phyloP scores from a whole-genome alignment of 805 yeast species.

The Blastobotrys chiropterorum region DNA sequence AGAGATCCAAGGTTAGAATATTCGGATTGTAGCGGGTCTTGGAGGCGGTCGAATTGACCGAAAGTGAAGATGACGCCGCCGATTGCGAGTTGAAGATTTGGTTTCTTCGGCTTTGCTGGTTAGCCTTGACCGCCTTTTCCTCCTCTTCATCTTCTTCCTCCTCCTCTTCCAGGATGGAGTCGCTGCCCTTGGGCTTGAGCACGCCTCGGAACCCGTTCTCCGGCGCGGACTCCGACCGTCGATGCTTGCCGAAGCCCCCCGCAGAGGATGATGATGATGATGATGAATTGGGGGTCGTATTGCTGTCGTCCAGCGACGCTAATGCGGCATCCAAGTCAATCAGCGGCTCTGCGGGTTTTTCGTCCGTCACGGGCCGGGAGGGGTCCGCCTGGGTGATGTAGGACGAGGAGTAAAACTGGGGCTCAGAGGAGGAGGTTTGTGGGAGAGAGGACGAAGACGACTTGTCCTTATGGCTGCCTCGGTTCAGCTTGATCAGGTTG shows the following conservation, averaged over 20 bases:
- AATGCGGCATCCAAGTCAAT: slow-evolving; percentile 53
- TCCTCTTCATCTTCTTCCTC: slow-evolving; percentile 9
- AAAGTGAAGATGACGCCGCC: slow-evolving; percentile 13
- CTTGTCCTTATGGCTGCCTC: slow-evolving; percentile 2
- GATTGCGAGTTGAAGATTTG: neutral
- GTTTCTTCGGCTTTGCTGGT: neutral
- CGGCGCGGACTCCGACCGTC: slow-evolving; percentile 54
- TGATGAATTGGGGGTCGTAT: too few relatives aligned
- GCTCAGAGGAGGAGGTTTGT: slow-evolving; percentile 19
- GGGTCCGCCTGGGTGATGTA: slow-evolving; percentile 14
- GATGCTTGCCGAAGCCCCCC: slow-evolving; percentile 33
- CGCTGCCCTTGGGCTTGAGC: slow-evolving; percentile 11
- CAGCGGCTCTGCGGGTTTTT: slow-evolving; percentile 44
- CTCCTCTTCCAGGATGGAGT: slow-evolving; percentile 26
- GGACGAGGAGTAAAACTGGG: slow-evolving; percentile 16
- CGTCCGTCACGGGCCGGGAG: slow-evolving; percentile 13
- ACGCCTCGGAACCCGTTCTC: slow-evolving; percentile 31
- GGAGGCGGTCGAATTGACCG: slow-evolving; percentile 12
- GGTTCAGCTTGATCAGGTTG: slow-evolving; percentile 24
- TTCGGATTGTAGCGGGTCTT: slow-evolving; percentile 8
- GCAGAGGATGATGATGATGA: slow-evolving; percentile 10
- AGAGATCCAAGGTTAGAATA: slow-evolving; percentile 2
- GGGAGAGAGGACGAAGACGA: neutral
- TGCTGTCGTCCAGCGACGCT: slow-evolving; percentile 25
- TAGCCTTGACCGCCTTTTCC: neutral